Evolutionary conservation across 2,329 filamentous ascomycete genomes (phyloP).

Genomic region (Lasiodiplodia sp.): DNA sequence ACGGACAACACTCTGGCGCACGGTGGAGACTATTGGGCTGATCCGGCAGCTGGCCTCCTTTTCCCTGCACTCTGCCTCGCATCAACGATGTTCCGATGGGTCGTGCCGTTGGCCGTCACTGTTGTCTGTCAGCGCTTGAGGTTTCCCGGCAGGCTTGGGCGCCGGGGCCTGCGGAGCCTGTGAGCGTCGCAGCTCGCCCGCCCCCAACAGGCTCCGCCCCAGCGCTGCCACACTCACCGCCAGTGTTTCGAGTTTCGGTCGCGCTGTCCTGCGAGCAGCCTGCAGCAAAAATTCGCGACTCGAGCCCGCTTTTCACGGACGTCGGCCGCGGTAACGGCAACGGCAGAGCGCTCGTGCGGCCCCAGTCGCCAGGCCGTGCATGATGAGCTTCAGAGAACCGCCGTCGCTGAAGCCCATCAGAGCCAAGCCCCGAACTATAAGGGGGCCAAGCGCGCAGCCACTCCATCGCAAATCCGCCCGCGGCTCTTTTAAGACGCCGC

Average conservation of each 20-base stretch:
- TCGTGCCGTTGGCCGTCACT: neutral
- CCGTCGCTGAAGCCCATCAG: constrained; percentile 6
- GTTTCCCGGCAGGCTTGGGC: neutral
- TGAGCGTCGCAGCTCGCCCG: neutral
- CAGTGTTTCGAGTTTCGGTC: constrained; percentile 8
- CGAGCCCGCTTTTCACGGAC: constrained; percentile 18
- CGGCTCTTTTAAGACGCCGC: constrained; percentile 23
- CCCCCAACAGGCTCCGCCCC: constrained; percentile 12
- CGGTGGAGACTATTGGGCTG: constrained; percentile 24
- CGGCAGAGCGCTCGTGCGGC: constrained; percentile 3
- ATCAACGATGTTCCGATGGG: constrained; percentile 20
- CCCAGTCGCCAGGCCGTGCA: constrained; percentile 16
- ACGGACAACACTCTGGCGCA: constrained; percentile 1
- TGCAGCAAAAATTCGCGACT: constrained; percentile 2
- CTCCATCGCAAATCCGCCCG: constrained; percentile 26
- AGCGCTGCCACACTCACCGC: constrained; percentile 22
- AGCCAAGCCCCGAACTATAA: constrained; percentile 24
- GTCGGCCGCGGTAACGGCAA: neutral
- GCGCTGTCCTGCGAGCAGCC: neutral
- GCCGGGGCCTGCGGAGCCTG: neutral
- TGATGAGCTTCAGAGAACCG: constrained; percentile 12
- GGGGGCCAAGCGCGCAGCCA: constrained; percentile 30
- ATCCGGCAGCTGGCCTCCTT: constrained; percentile 4
- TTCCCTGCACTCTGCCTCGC: neutral
- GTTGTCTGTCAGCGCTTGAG: neutral